These are phyloP conservation scores for Ambrosia hybrid DNA, from an alignment of 140 eudicot genomes.

Conservation along the genomic window DNA sequence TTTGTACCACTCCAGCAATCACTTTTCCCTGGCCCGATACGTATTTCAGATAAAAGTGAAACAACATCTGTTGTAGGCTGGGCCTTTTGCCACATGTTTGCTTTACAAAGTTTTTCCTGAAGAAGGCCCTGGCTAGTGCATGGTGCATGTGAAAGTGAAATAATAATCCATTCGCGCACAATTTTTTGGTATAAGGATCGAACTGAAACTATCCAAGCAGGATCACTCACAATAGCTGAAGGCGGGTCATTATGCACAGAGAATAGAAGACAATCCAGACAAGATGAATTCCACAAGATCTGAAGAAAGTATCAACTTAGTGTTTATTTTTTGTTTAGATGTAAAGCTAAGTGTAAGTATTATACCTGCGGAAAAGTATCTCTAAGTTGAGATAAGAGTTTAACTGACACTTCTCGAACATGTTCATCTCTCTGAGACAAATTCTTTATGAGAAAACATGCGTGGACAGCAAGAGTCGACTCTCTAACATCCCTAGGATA, in stretches of 20 bases:
- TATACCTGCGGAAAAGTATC: slow-evolving; percentile 94
- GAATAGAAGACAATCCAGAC: slow-evolving; percentile 79
- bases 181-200: slow-evolving; percentile 80
- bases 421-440: slow-evolving; percentile 96
- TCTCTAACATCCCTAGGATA: slow-evolving; percentile 68
- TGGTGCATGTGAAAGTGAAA: slow-evolving; percentile 97
- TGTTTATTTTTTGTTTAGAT: not conserved
- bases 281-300: slow-evolving; percentile 93
- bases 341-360: not conserved
- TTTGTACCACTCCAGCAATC: slow-evolving; percentile 89
- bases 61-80: slow-evolving; percentile 95
- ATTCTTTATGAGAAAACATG: slow-evolving; percentile 82
- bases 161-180: slow-evolving; percentile 92
- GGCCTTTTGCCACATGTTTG: slow-evolving; percentile 74
- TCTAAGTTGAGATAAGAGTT: slow-evolving; percentile 73
- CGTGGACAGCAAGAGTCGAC: slow-evolving; percentile 75
- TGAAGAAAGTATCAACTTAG: slow-evolving; percentile 34
- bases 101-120: slow-evolving; percentile 98
- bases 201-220: slow-evolving; percentile 80
- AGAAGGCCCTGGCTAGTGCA: slow-evolving; percentile 99
- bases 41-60: slow-evolving; percentile 90
- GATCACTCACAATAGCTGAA: slow-evolving; percentile 77
- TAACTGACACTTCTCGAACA: slow-evolving; percentile 76
- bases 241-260: slow-evolving; percentile 87
- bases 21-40: slow-evolving; percentile 87